Evolutionary conservation across 768 basidiomycete genomes (phyloP).

Genomic region (Phlebiopsis flavidoalba): DNA sequence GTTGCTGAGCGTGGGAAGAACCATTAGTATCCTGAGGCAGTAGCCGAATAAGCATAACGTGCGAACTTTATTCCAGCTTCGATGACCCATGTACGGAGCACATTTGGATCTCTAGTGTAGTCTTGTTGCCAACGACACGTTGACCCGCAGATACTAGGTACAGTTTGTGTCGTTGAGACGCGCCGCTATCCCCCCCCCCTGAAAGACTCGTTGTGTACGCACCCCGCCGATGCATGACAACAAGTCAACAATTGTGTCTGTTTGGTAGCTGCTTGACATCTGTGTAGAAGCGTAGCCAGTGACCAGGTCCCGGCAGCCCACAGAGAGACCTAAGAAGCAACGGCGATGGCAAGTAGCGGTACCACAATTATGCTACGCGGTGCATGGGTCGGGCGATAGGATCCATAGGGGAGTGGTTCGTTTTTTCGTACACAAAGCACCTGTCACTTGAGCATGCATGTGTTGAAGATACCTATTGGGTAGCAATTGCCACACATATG

Average conservation of each 20-base stretch:
- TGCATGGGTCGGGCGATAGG: too few species aligned
- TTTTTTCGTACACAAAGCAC: too few species aligned
- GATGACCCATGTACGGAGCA: conserved; percentile 7
- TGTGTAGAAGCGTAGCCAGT: background rate
- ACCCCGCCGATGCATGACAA: conserved; percentile 13
- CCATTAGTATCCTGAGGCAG: too few species aligned
- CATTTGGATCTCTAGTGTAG: conserved; percentile 6
- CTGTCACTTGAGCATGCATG: too few species aligned
- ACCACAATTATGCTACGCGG: too few species aligned
- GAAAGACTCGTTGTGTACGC: background rate
- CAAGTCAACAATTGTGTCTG: conserved; percentile 10
- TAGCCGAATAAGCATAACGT: background rate
- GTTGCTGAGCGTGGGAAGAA: conserved; percentile 3
- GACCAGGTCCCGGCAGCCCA: too few species aligned
- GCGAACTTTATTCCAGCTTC: conserved; percentile 9
- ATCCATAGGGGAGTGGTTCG: too few species aligned
- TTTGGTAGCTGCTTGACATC: background rate
- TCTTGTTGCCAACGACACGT: conserved; percentile 7
- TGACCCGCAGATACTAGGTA: conserved; percentile 11
- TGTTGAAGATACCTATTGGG: too few species aligned
- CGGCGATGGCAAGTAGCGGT: too few species aligned
- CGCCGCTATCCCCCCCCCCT: too few species aligned
- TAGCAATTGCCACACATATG: too few species aligned
- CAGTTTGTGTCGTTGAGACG: background rate
- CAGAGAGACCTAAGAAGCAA: too few species aligned